Evolutionary conservation across 306 rosid genomes (phyloP).

Genomic region (Trifolium subterraneum): DNA sequence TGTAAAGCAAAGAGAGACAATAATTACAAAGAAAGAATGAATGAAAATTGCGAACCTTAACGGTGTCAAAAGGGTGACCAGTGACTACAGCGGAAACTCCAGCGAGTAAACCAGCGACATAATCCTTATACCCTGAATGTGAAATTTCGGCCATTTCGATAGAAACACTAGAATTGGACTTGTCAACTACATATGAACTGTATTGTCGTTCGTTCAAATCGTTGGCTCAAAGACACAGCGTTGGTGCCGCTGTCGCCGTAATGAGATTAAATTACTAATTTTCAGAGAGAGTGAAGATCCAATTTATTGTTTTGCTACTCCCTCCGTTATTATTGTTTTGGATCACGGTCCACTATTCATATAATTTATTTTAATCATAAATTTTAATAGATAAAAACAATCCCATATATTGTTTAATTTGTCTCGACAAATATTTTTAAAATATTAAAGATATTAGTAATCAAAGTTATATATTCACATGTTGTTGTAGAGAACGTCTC

Average conservation of each 20-base stretch:
- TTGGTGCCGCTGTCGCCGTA: conserved; percentile 24
- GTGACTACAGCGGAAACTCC: conserved; percentile 51
- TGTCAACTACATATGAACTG: conserved; percentile 26
- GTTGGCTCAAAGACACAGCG: background rate
- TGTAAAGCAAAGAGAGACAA: too few species aligned
- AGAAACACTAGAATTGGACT: background rate
- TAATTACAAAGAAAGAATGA: background rate
- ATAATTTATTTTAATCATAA: too few species aligned
- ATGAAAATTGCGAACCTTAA: conserved; percentile 43
- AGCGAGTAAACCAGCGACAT: conserved; percentile 53
- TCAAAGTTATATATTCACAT: too few species aligned
- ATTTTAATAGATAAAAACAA: too few species aligned
- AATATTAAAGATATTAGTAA: too few species aligned
- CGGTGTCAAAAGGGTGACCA: conserved; percentile 60
- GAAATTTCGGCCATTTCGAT: conserved; percentile 57
- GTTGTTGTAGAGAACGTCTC: too few species aligned
- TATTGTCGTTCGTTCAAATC: background rate
- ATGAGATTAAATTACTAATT: background rate
- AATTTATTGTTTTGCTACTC: too few species aligned
- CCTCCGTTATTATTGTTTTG: too few species aligned
- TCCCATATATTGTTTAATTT: too few species aligned
- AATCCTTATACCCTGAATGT: conserved; percentile 51
- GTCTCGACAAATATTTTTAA: too few species aligned
- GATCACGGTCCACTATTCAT: too few species aligned
- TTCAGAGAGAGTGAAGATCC: background rate